Evolutionary conservation across 2,329 filamentous ascomycete genomes (phyloP), one percentile per base, ranked within the genome.

Genomic region (Epichloe uncinata): DNA sequence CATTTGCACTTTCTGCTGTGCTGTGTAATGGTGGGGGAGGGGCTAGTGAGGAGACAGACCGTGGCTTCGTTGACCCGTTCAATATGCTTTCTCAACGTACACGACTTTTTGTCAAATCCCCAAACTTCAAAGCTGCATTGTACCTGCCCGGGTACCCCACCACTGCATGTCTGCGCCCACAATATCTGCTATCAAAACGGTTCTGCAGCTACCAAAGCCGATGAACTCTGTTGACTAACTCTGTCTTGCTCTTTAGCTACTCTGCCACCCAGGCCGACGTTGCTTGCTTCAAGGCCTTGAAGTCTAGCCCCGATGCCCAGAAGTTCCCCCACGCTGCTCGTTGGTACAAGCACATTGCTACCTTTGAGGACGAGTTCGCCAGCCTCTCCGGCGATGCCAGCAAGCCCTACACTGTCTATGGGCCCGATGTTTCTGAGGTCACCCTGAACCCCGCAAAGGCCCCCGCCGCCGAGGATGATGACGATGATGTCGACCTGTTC

Each of bases 261-360:
- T 71, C 72, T 57, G 84, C 90, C 63, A 87, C 87, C 63, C 93
- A 98, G 79, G 93, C 93, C 73, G 93, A 98, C 77, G 91, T 94
- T 64, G 86, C 85, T 71, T 82, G 82, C 74, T 97, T 86, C 86
- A 95, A 97, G 82, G 86, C 86, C 64, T 71, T 96, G 69, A 82
- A 77, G 65, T 72, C 77, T 61, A 72, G 81, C 53, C 93, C 93
- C 62, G 82, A 85, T 60, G 79, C 85, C 63, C 76, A 78, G 70
- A 95, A 95, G 78, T 95, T 85, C 82, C 89, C 65, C 65, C 78
- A 95, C 75, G 89, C 85, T 66, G 88, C 87, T 67, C 85, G 93
- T 72, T 98, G 93, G 93, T 96, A 95, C 83, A 95, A 94, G 82
- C 91, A 98, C 82, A 87, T 96, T 67, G 81, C 86, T 69, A 85